phyloP scores from a whole-genome alignment of 139 green algal genomes.

The Tetradesmus obliquus region DNA sequence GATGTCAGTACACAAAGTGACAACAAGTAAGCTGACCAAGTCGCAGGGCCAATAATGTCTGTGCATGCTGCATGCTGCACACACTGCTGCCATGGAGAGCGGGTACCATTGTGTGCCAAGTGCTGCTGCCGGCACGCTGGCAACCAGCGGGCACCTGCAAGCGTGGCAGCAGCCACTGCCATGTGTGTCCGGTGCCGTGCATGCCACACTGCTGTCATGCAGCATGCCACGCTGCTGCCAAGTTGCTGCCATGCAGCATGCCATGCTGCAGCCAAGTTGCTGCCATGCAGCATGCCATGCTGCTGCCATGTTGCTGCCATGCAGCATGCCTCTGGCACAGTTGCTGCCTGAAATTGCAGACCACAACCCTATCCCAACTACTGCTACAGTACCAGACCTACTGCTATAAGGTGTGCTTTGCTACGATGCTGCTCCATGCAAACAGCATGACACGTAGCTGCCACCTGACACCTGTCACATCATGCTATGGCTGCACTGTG shows the following conservation, averaged over 20 bases:
- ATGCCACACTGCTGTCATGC: no score
- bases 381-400: no score
- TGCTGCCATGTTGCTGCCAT: background rate
- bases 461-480: background rate
- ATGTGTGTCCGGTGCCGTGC: no score
- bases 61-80: background rate
- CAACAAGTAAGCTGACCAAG: background rate
- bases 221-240: background rate
- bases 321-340: background rate
- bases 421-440: background rate
- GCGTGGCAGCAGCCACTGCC: no score
- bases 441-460: background rate
- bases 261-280: background rate
- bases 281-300: background rate
- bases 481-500: background rate
- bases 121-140: background rate
- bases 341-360: background rate
- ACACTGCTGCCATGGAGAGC: background rate
- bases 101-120: background rate
- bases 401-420: background rate
- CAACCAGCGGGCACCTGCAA: no score
- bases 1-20: no score
- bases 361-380: no score
- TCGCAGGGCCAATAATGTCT: background rate
- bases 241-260: background rate